Conservation (phyloP, 192 early-diverging fungal species). For the Phycomyces nitens region DNA sequence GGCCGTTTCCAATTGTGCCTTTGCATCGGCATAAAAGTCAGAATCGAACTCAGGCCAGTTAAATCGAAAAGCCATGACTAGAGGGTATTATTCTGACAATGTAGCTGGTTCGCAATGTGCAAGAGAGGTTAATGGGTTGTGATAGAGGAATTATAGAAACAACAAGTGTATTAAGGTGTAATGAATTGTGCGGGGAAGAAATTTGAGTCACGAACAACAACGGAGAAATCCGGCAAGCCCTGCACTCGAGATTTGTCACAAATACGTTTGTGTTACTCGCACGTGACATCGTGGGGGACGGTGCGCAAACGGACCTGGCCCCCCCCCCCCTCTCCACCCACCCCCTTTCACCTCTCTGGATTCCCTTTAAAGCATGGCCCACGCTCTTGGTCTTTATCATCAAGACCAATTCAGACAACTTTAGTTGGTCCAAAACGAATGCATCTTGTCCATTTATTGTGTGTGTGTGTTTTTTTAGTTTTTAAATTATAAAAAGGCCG, state of each 20-base stretch:
- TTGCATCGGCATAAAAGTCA: constrained; percentile 85
- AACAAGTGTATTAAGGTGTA: too few relatives aligned
- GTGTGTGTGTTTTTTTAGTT: too few relatives aligned
- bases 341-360: too few relatives aligned
- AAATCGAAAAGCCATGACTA: constrained; percentile 88
- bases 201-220: constrained; percentile 1
- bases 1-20: constrained; percentile 80
- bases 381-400: too few relatives aligned
- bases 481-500: too few relatives aligned
- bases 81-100: background rate
- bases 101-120: background rate
- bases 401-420: too few relatives aligned
- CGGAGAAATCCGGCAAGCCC: background rate
- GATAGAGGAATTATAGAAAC: background rate
- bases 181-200: background rate
- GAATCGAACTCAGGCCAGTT: constrained; percentile 91
- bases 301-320: too few relatives aligned
- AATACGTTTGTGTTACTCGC: background rate
- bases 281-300: too few relatives aligned
- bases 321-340: too few relatives aligned
- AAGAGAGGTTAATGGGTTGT: background rate
- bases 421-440: too few relatives aligned
- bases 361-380: too few relatives aligned
- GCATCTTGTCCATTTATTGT: too few relatives aligned
- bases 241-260: background rate